These are phyloP conservation scores for Potentilla sterilis DNA, from an alignment of 306 rosid species.

Conservation along the genomic window DNA sequence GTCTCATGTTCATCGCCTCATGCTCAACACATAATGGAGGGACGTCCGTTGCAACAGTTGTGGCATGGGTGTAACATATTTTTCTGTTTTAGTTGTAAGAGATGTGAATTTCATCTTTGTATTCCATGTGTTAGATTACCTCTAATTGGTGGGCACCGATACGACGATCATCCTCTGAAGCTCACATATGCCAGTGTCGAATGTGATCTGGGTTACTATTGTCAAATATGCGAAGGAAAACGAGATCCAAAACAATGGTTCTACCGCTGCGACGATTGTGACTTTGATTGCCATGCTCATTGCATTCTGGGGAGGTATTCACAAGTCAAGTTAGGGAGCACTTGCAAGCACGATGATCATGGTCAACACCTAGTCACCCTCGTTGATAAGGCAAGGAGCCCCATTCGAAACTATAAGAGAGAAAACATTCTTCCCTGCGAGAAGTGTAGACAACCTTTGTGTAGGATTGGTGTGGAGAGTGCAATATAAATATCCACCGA, in stretches of 20 bases:
- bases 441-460: background rate
- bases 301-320: background rate
- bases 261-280: background rate
- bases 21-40: background rate
- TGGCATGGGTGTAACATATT: background rate
- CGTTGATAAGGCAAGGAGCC: background rate
- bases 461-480: background rate
- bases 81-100: background rate
- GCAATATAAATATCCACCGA: background rate
- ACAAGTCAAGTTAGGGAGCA: constrained; percentile 2
- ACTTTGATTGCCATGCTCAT: background rate
- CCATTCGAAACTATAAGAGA: background rate
- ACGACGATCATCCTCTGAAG: constrained; percentile 5
- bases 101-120: background rate
- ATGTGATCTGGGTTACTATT: background rate
- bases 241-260: background rate
- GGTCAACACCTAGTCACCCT: background rate
- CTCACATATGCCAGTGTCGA: background rate
- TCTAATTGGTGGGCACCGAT: background rate
- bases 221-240: background rate
- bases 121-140: constrained; percentile 1
- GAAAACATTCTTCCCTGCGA: background rate
- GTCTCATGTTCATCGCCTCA: background rate
- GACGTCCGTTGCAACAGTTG: background rate
- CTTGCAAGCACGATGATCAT: background rate